Conservation (phyloP, 78 protist genomes). For the Chrysochromulina parva region DNA sequence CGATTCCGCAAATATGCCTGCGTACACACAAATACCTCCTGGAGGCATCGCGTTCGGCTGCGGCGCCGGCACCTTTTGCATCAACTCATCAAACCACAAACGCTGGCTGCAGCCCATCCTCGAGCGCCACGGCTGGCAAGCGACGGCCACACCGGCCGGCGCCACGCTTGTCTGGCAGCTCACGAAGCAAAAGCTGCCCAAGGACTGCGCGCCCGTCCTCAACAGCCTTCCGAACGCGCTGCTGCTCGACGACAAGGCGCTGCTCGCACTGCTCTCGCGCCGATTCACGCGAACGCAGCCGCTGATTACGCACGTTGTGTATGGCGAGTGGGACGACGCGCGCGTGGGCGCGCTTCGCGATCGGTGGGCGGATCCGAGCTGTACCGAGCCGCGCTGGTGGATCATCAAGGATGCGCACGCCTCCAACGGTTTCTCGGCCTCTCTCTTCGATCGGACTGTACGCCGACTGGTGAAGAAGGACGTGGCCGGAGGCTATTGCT, state of each 20-base stretch:
- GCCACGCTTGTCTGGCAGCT: not conserved
- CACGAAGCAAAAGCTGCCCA: not conserved
- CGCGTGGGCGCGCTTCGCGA: not conserved
- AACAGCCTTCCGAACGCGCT: not conserved
- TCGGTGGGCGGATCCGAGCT: not conserved
- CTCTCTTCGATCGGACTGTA: not conserved
- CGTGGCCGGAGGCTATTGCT: conserved; percentile 17
- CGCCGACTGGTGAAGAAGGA: not conserved
- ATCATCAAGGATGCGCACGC: conserved; percentile 7
- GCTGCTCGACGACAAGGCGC: conserved; percentile 3
- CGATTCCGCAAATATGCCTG: too few species aligned
- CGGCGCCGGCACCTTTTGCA: too few species aligned
- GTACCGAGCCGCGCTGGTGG: not conserved
- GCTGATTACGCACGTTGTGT: not conserved
- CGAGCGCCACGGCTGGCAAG: too few species aligned
- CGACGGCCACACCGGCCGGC: not conserved
- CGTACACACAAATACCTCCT: too few species aligned
- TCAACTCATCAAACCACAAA: too few species aligned
- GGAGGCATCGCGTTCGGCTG: too few species aligned
- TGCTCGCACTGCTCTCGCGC: not conserved
- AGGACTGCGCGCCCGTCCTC: not conserved
- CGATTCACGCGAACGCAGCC: not conserved
- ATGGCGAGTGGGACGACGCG: not conserved
- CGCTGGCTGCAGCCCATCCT: too few species aligned
- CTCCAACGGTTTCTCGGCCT: not conserved